Base-by-base conservation (phyloP, 352 stramenopile genomes). In the Globisporangium nodosum region DNA sequence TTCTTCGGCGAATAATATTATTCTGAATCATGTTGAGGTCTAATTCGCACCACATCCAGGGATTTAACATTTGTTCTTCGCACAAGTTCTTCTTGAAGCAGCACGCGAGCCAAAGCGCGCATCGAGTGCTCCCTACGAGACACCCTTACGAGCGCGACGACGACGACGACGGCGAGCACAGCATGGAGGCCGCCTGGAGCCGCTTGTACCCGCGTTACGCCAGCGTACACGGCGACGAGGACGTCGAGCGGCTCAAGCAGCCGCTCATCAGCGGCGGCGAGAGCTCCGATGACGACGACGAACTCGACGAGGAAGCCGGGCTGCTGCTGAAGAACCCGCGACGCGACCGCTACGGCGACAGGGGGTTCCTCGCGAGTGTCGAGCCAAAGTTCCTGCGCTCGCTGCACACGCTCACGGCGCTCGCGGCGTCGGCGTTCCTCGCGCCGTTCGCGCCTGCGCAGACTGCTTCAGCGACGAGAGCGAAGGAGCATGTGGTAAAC, bases 231-330 rank as follows among this genome's bases (percentile, higher is more conserved):
- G 49, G 42, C 54, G 68, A 76, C 49, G 65, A 79, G 51, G 68
- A 72, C 12, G 61, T 63, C 11, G 61, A 66, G 55, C 67, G 66
- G 45, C 65, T 79, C 56, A 67, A 68, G 49, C 68, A 76, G 63
- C 71, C 71, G 52, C 63, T 79, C 13, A 72, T 79, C 60, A 56
- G 58, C n/a, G 47, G 47, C n/a, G 43, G n/a, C 43, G 43, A 49
- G 20, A 49, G 43, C 43, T 49, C 43, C 43, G 57, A 65, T 21
- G 49, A 63, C 45, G 45, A 69, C 15, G 35, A 54, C 13, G 49
- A 57, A 2, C 51, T 27, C 24, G 21, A 53, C n/a, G 49, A 62
- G 49, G 56, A 62, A 56, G 56, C 55, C n/a, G 56, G 56, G 15
- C 39, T 62, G 56, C 39, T 62, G 37, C 42, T 6, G 7, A 33